Conservation (phyloP, 805 yeast genomes). For the Candida incommunis region DNA sequence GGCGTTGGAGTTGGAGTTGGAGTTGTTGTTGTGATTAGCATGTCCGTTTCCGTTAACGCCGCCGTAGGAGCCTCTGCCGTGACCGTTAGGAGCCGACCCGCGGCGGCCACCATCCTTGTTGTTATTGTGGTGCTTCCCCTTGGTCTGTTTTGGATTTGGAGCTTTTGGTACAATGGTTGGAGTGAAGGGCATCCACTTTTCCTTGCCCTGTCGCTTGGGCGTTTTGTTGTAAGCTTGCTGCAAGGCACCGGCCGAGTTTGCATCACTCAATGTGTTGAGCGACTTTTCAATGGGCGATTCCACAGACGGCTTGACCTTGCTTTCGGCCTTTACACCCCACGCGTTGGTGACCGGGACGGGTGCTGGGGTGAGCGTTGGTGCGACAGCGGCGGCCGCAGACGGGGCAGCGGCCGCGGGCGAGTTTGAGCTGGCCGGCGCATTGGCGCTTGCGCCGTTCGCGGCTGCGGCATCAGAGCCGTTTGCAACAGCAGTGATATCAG, state of each 20-base stretch:
- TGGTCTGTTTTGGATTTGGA: slow-evolving; percentile 4
- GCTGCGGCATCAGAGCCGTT: slow-evolving; percentile 12
- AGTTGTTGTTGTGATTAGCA: slow-evolving; percentile 2
- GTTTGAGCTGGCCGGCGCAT: slow-evolving; percentile 7
- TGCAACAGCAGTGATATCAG: slow-evolving; percentile 18
- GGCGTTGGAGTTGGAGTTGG: slow-evolving; percentile 5
- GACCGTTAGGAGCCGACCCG: slow-evolving; percentile 2
- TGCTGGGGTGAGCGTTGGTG: slow-evolving; percentile 37
- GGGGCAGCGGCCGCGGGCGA: slow-evolving; percentile 7
- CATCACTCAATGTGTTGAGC: slow-evolving; percentile 5
- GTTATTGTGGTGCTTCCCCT: not conserved
- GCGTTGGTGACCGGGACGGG: slow-evolving; percentile 49
- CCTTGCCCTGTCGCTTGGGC: slow-evolving; percentile 27
- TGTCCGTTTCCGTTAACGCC: slow-evolving; percentile 2
- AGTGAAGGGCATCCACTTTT: slow-evolving; percentile 28
- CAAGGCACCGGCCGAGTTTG: slow-evolving; percentile 1
- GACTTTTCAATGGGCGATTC: slow-evolving; percentile 5
- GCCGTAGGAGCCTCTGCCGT: slow-evolving; percentile 5
- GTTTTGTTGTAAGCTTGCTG: slow-evolving; percentile 5
- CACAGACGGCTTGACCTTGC: slow-evolving; percentile 8
- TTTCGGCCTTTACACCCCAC: slow-evolving; percentile 27
- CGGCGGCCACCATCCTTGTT: slow-evolving; percentile 1
- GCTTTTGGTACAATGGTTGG: slow-evolving; percentile 9
- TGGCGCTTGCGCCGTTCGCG: slow-evolving; percentile 9
- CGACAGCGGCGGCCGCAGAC: slow-evolving; percentile 15